Evolutionary conservation across 306 rosid genomes (phyloP), one percentile per base, ranked within the genome.

Genomic region (Ammopiptanthus mongolicus): DNA sequence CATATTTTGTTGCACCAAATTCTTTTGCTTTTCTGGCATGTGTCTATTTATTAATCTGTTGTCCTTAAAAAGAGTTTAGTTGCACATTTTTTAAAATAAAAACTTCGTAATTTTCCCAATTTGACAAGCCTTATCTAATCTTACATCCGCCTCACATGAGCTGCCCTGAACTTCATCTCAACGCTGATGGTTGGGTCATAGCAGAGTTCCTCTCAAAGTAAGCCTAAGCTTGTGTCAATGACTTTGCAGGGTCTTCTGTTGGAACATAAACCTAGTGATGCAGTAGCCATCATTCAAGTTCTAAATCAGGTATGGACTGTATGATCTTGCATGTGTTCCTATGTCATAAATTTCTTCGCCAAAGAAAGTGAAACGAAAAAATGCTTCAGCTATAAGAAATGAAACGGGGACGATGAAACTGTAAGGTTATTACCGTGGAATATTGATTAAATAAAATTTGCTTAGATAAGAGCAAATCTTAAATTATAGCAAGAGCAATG

Each of bases 301-400:
- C 77, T 91, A 84, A 70, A 91, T 84, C 92, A 89, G 98, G 98
- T 93, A 69, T 22, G 87, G 81, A 88, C 64, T 31, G 48, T 88
- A 55, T 58, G 90, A 83, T 89, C 36, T 42, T 52, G 9, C 61
- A 57, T 31, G 14, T 22, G n/a, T 63, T 76, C 29, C 18, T 18
- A 8, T 79, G 47, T 19, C 15, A 15, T 56, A 50, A 69, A 37
- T 75, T 69, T 37, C 58, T 47, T 51, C 5, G 37, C 74, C 8
- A 21, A 60, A 69, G 28, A 63, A 48, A 63, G 63, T 36, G 77
- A 33, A 37, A 42, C 47, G 37, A 64, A 66, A 57, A 44, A 66
- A 59, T 42, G 34, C 62, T 39, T 57, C 44, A 21, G 22, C 67
- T 14, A 70, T 48, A 65, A 48, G 37, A 59, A 72, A 42, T 71